Percentiles rank a stretch among this genome's conserved stretches.
Evolutionary conservation across 208 protist species (phyloP).

Genomic region (Herpetomonas muscarum): DNA sequence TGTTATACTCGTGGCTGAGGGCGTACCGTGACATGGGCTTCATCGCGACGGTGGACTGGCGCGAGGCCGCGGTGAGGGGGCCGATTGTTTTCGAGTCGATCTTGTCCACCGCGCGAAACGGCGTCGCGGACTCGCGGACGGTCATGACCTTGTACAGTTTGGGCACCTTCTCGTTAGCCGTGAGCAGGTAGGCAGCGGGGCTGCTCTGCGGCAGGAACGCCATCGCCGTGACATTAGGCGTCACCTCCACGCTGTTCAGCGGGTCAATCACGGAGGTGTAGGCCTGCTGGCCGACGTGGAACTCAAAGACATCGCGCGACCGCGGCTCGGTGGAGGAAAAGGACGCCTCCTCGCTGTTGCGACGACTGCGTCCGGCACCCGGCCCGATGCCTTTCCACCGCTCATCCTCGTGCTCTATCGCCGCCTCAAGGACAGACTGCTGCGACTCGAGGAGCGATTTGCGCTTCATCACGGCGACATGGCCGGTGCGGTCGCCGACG

Average conservation of each 20-base stretch:
- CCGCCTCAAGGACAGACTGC: too few relatives aligned
- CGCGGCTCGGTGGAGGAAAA: slow-evolving; percentile 11
- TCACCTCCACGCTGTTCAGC: slow-evolving; percentile 80
- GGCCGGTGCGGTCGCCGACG: slow-evolving; percentile 70
- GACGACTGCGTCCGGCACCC: too few relatives aligned
- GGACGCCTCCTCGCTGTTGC: background rate
- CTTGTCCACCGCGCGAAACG: slow-evolving; percentile 68
- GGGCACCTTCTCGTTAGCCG: slow-evolving; percentile 82
- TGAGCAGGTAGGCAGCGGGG: slow-evolving; percentile 64
- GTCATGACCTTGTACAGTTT: slow-evolving; percentile 82
- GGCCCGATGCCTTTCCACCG: too few relatives aligned
- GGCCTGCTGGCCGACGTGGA: slow-evolving; percentile 57
- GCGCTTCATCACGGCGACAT: slow-evolving; percentile 67
- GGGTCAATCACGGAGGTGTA: slow-evolving; percentile 85
- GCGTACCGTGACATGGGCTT: slow-evolving; percentile 72
- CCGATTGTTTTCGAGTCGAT: slow-evolving; percentile 47
- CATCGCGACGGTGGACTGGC: slow-evolving; percentile 49
- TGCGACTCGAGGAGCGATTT: slow-evolving; percentile 21
- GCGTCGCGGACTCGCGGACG: slow-evolving; percentile 48
- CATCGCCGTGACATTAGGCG: slow-evolving; percentile 63
- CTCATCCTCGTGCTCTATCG: too few relatives aligned
- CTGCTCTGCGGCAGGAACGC: slow-evolving; percentile 67
- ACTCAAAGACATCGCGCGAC: slow-evolving; percentile 48
- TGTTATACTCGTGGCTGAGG: slow-evolving; percentile 82
- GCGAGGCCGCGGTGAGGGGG: slow-evolving; percentile 35